Base-by-base conservation (phyloP, 139 green algal species). In the Chlorella ohadii region DNA sequence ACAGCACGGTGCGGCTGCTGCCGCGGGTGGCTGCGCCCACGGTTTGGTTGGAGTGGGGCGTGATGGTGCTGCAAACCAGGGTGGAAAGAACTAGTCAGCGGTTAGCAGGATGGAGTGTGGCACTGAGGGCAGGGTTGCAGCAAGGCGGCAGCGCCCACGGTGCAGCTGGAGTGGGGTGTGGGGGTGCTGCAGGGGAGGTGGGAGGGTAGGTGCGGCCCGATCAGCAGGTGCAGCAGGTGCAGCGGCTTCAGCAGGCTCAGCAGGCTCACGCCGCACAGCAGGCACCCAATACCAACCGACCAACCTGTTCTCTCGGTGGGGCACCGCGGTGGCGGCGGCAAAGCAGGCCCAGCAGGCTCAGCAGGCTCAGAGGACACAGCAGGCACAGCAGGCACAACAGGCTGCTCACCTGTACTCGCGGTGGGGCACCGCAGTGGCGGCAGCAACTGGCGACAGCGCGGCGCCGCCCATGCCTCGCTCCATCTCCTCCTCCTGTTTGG, bases 401-500 rank as follows among this genome's bases (percentile, higher is more conserved):
- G n/a, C n/a, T 31, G 27, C 33, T 31, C 13, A 38, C 70, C 70
- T 77, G 39, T 36, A 25, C 1, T 77, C 12, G 11, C 41, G 70
- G 13, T 12, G 22, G 7, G 39, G 39, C 41, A 59, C 51, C 11
- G 51, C 51, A 13, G 51, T 59, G 51, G 39, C 70, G 25, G 27
- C 39, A 2, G 70, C 70, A 38, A 77, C 59, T 27, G 70, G 70
- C 7, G 70, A 77, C 22, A 75, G 22, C 22, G 12, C 0, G 0
- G 39, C 0, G 25, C 39, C 39, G 39, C 66, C 66, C 38, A 76
- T 25, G 11, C 70, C 70, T 13, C 31, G 27, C 70, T 77, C 70
- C 13, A 59, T 19, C 70, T 77, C 70, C 70, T 77, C 70, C 41
- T 77, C 70, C 70, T 77, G 70, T 9, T 47, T n/a, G n/a, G n/a